Evolutionary conservation across 768 basidiomycete species (phyloP).

Genomic region (Tricholoma matsutake): DNA sequence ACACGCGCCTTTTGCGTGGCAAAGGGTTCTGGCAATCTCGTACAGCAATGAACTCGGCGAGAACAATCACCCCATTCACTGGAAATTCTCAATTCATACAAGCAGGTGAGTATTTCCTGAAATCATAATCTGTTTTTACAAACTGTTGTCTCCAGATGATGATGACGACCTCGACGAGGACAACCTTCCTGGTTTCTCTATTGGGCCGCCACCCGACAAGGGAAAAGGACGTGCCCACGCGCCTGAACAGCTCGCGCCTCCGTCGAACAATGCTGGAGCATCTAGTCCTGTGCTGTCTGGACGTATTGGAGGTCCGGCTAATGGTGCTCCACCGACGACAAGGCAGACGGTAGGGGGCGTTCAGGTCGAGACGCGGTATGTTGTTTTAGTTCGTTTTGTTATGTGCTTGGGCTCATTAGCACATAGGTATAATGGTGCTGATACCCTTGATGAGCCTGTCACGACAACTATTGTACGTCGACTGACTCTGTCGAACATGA

Average conservation of each 20-base stretch:
- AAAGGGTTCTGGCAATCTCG: slow-evolving; percentile 14
- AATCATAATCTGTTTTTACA: not conserved
- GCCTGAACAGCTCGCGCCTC: slow-evolving; percentile 48
- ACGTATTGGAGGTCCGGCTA: slow-evolving; percentile 59
- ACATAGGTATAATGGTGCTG: slow-evolving; percentile 69
- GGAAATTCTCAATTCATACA: slow-evolving; percentile 77
- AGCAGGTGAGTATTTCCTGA: slow-evolving; percentile 46
- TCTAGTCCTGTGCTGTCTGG: slow-evolving; percentile 53
- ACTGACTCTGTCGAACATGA: not conserved
- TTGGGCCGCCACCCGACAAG: slow-evolving; percentile 61
- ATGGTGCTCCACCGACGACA: slow-evolving; percentile 38
- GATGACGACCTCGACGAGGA: slow-evolving; percentile 85
- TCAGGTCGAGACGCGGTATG: slow-evolving; percentile 83
- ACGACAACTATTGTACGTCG: slow-evolving; percentile 77
- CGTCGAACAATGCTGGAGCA: slow-evolving; percentile 33
- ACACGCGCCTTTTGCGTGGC: slow-evolving; percentile 26
- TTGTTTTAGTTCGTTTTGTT: not conserved
- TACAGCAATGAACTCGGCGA: slow-evolving; percentile 37
- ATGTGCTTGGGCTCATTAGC: not conserved
- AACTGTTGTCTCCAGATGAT: slow-evolving; percentile 44
- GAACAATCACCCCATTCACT: slow-evolving; percentile 46
- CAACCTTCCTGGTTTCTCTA: slow-evolving; percentile 74
- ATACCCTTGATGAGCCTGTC: slow-evolving; percentile 92
- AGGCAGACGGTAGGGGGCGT: slow-evolving; percentile 81
- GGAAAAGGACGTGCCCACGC: slow-evolving; percentile 68